Conservation (phyloP, 805 yeast genomes). For the Monosporozyma unispora region DNA sequence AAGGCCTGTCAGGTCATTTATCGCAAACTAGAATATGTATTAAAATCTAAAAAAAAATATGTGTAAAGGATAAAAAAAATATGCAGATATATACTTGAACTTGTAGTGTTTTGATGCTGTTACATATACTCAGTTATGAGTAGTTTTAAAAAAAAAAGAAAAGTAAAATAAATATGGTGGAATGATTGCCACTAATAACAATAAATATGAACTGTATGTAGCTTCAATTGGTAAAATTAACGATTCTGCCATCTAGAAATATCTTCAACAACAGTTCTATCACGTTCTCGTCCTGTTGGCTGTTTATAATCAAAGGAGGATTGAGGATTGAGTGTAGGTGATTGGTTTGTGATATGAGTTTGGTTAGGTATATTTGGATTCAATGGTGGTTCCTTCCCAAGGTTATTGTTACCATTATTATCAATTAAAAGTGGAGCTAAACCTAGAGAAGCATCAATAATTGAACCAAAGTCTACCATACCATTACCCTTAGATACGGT, state of each 20-base stretch:
- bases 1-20: no score
- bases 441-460: constrained; percentile 77
- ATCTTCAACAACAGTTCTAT: not conserved
- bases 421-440: constrained; percentile 49
- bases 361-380: not conserved
- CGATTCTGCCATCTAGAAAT: not conserved
- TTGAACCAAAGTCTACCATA: constrained; percentile 42
- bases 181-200: no score
- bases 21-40: no score
- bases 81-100: not conserved
- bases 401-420: not conserved
- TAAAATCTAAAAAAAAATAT: no score
- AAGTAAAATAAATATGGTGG: no score
- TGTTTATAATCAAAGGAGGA: not conserved
- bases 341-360: not conserved
- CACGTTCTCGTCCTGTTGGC: not conserved
- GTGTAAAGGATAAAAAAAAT: no score
- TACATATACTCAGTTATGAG: not conserved
- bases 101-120: not conserved
- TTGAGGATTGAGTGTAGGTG: not conserved
- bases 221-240: no score
- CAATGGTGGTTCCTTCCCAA: not conserved
- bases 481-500: not conserved
- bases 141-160: not conserved
- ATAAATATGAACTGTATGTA: no score